A percentile compares a stretch with the other conserved stretches of the same genome.
These are phyloP conservation scores for Lolium rigidum DNA, from an alignment of 176 grass and related monocot species.

Conservation along the genomic window DNA sequence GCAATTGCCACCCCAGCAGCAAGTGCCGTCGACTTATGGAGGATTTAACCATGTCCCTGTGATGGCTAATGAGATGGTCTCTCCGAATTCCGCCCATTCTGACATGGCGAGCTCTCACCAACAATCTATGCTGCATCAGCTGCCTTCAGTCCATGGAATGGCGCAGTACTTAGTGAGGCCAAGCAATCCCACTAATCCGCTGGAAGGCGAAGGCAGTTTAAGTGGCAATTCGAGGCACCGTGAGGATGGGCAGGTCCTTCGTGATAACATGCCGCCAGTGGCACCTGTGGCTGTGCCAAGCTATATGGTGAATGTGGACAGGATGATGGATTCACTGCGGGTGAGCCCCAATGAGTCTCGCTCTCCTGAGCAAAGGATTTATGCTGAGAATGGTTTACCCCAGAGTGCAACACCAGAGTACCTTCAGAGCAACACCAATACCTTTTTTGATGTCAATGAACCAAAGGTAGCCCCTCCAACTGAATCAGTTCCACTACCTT, in stretches of 20 bases:
- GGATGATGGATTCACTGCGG: slow-evolving; percentile 61
- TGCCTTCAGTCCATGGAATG: slow-evolving; percentile 46
- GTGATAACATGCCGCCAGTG: slow-evolving; percentile 40
- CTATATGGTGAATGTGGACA: slow-evolving; percentile 61
- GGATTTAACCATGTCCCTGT: slow-evolving; percentile 53
- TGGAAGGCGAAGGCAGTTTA: slow-evolving; percentile 57
- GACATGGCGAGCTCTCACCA: slow-evolving; percentile 39
- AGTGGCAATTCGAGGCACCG: slow-evolving; percentile 52
- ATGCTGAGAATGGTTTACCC: slow-evolving; percentile 42
- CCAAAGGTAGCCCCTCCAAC: slow-evolving; percentile 52
- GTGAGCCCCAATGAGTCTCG: slow-evolving; percentile 47
- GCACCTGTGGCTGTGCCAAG: slow-evolving; percentile 48
- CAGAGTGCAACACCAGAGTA: slow-evolving; percentile 54
- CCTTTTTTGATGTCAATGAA: slow-evolving; percentile 58
- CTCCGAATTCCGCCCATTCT: slow-evolving; percentile 48
- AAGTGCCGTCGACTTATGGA: slow-evolving; percentile 48
- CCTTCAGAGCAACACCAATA: slow-evolving; percentile 55
- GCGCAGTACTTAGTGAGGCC: slow-evolving; percentile 51
- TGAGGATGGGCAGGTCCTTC: slow-evolving; percentile 51
- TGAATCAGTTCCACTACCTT: slow-evolving; percentile 52
- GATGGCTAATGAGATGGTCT: slow-evolving; percentile 53
- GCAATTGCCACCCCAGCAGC: slow-evolving; percentile 40
- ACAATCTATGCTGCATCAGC: slow-evolving; percentile 33
- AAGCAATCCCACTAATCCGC: slow-evolving; percentile 35
- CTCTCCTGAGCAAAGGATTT: slow-evolving; percentile 55